Evolutionary conservation across 371 early-diverging fungal genomes (phyloP).

Genomic region (Apophysomyces variabilis): DNA sequence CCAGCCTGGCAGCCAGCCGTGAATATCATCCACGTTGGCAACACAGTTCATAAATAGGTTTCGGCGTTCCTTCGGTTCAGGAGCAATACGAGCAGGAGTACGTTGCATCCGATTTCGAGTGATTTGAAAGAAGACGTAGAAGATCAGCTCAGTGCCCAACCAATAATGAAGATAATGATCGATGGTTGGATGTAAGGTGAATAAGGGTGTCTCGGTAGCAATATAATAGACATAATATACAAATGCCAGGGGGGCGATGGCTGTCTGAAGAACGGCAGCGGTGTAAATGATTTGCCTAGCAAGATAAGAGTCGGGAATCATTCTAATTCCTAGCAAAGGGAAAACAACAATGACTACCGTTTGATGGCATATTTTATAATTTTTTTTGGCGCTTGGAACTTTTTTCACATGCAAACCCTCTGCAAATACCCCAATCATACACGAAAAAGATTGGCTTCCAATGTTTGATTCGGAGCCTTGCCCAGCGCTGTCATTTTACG

Average conservation of each 20-base stretch:
- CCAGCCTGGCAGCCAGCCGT: conserved; percentile 57
- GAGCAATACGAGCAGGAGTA: conserved; percentile 30
- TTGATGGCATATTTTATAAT: conserved; percentile 6
- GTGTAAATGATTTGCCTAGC: conserved; percentile 36
- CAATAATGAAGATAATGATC: conserved; percentile 51
- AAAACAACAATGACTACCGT: background rate
- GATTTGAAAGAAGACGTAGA: conserved; percentile 57
- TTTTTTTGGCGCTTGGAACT: background rate
- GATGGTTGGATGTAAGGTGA: conserved; percentile 37
- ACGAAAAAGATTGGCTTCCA: background rate
- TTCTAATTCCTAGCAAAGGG: background rate
- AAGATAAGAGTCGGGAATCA: conserved; percentile 44
- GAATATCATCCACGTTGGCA: conserved; percentile 47
- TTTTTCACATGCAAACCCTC: conserved; percentile 5
- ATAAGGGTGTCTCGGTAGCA: conserved; percentile 41
- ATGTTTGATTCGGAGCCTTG: conserved; percentile 11
- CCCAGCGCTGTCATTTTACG: conserved; percentile 11
- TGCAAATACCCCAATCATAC: background rate
- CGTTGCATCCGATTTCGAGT: conserved; percentile 52
- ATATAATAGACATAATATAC: conserved; percentile 54
- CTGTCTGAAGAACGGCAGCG: conserved; percentile 43
- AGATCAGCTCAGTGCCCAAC: conserved; percentile 58
- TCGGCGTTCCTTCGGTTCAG: conserved; percentile 41
- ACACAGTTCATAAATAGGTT: conserved; percentile 49
- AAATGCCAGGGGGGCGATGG: conserved; percentile 54